Conservation (phyloP, 2,329 filamentous ascomycete genomes). For the Colletotrichum truncatum region DNA sequence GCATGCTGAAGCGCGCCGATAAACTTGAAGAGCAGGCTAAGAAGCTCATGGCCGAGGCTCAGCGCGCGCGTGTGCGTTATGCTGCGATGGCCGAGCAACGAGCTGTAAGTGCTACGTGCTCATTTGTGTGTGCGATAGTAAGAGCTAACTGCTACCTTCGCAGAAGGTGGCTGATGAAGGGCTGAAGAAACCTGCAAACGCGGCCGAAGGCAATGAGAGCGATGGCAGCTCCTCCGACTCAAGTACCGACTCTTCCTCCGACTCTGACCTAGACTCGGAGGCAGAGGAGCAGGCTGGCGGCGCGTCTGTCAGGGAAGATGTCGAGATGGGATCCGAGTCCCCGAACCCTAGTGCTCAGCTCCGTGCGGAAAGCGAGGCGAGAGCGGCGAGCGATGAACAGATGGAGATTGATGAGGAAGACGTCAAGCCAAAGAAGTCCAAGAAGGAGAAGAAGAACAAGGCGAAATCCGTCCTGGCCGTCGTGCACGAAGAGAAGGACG, state of each 20-base stretch:
- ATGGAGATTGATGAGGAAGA: constrained; percentile 37
- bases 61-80: constrained; percentile 41
- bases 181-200: constrained; percentile 29
- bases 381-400: constrained; percentile 33
- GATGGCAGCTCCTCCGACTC: constrained; percentile 31
- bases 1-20: constrained; percentile 48
- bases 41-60: constrained; percentile 51
- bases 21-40: constrained; percentile 50
- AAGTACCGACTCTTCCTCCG: constrained; percentile 32
- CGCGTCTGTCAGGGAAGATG: constrained; percentile 37
- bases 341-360: constrained; percentile 29
- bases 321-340: constrained; percentile 32
- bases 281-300: constrained; percentile 32
- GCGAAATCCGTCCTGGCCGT: constrained; percentile 31
- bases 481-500: constrained; percentile 18
- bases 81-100: constrained; percentile 37
- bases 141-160: constrained; percentile 27
- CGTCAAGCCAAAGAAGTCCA: constrained; percentile 30
- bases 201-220: constrained; percentile 24
- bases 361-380: constrained; percentile 29
- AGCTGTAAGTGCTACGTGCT: constrained; percentile 31
- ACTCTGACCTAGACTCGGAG: constrained; percentile 24
- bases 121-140: background rate
- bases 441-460: constrained; percentile 22
- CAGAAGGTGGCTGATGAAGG: constrained; percentile 37